phyloP scores from a whole-genome alignment of 1,284 basidiomycete genomes.

The Meripilus lineatus region DNA sequence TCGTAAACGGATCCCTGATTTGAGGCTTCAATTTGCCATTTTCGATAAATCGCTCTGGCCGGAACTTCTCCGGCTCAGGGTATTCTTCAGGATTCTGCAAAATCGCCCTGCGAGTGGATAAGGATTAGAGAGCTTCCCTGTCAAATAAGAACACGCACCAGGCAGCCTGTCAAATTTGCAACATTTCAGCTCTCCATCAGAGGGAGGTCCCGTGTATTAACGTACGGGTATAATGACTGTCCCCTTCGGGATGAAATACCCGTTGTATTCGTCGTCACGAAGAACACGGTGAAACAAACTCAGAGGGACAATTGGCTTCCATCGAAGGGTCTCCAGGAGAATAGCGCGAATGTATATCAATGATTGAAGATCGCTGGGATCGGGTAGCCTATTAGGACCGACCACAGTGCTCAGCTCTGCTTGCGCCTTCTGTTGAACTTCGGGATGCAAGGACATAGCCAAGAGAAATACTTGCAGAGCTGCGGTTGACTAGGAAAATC shows the following conservation, averaged over 20 bases:
- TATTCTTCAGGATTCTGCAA: conserved; percentile 9
- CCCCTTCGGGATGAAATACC: conserved; percentile 8
- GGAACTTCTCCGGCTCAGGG: conserved; percentile 10
- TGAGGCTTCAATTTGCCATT: conserved; percentile 5
- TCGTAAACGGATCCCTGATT: conserved; percentile 3
- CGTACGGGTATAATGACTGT: conserved; percentile 5
- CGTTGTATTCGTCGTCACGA: conserved; percentile 7
- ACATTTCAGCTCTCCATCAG: conserved; percentile 14
- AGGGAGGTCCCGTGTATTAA: conserved; percentile 11
- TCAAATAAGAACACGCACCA: too few relatives aligned
- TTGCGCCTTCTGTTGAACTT: conserved; percentile 17
- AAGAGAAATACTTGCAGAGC: background rate
- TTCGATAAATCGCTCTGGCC: conserved; percentile 10
- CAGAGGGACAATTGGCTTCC: conserved; percentile 8
- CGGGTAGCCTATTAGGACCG: conserved; percentile 12
- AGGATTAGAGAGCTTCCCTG: too few relatives aligned
- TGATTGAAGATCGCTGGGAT: background rate
- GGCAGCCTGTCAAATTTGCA: conserved; percentile 10
- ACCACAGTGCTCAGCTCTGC: conserved; percentile 21
- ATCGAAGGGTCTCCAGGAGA: conserved; percentile 14
- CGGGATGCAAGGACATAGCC: conserved; percentile 1
- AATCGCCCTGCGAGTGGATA: conserved; percentile 13
- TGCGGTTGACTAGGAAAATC: background rate
- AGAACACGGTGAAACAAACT: conserved; percentile 4
- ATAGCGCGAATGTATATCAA: conserved; percentile 14